Evolutionary conservation across 1,284 basidiomycete genomes (phyloP), one percentile per base, ranked within the genome.

Genomic region (Ceratobasidium sp.): DNA sequence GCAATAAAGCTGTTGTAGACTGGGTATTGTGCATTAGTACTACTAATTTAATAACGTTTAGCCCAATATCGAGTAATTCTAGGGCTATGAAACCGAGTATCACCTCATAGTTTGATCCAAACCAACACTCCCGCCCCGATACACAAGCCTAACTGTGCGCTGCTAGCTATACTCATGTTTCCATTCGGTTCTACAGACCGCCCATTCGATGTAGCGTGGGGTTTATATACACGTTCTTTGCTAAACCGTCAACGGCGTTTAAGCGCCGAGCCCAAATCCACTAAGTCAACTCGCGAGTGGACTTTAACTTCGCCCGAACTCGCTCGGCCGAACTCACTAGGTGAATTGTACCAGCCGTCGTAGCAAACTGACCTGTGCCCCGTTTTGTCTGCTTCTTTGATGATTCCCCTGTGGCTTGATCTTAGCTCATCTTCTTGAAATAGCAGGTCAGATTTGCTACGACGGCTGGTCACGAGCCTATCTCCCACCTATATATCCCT

Each of bases 401-500:
- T 56, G 13, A n/a, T 56, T 8, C 31, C 54, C 54, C 31, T 20
- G 47, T 49, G 47, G 47, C 47, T 20, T 49, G 47, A 56, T 35
- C 3, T 15, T 56, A n/a, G 8, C n/a, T 49, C 47, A 49, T 49
- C 47, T 2, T 49, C 47, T 20, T 20, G 47, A 20, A 49, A 49
- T 49, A 20, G 47, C 47, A n/a, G 47, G 47, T 49, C 47, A 49
- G 10, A 31, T 11, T 28, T 60, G 31, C 28, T 35, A 60, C 7
- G 35, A 60, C 58, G 58, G 58, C 58, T 60, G 58, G 58, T 60
- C 58, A 60, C 58, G 58, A 60, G 58, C 58, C 58, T 60, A 60
- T 47, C n/a, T n/a, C n/a, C n/a, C n/a, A n/a, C n/a, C n/a, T n/a
- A n/a, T n/a, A n/a, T n/a, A n/a, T n/a, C n/a, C n/a, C n/a, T n/a